Conservation (phyloP, 148 eudicot species). For the Diospyros kaki region DNA sequence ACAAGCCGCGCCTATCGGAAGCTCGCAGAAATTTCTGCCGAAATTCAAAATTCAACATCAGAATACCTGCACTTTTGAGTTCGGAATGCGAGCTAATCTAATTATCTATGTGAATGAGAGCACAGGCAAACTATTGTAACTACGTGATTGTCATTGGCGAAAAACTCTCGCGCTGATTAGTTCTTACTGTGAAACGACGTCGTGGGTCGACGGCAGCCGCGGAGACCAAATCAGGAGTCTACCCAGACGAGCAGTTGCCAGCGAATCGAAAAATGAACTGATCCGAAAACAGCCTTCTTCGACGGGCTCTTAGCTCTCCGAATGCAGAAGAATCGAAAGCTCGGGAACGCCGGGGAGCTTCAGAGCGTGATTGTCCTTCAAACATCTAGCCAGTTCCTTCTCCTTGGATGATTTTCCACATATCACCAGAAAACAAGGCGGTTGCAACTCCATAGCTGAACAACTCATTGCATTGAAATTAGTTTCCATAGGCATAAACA, state of each 20-base stretch:
- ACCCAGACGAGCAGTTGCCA: slow-evolving; percentile 59
- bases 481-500: background rate
- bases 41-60: background rate
- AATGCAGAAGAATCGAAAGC: slow-evolving; percentile 32
- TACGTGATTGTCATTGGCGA: too few relatives aligned
- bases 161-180: background rate
- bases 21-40: slow-evolving; percentile 63
- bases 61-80: background rate
- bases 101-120: too few relatives aligned
- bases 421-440: slow-evolving; percentile 27
- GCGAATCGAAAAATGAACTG: slow-evolving; percentile 36
- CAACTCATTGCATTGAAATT: background rate
- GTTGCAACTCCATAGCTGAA: slow-evolving; percentile 49
- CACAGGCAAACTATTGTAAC: too few relatives aligned
- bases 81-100: too few relatives aligned
- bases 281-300: slow-evolving; percentile 35
- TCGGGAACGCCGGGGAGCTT: slow-evolving; percentile 45
- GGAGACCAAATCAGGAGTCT: slow-evolving; percentile 72
- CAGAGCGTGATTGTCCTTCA: slow-evolving; percentile 32
- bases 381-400: slow-evolving; percentile 37
- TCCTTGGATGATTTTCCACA: slow-evolving; percentile 66
- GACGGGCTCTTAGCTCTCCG: slow-evolving; percentile 29
- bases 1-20: slow-evolving; percentile 80
- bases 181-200: slow-evolving; percentile 68
- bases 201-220: slow-evolving; percentile 71